These are phyloP conservation scores for Epichloe gansuensis DNA, from an alignment of 2,329 filamentous ascomycete genomes.

Conservation along the genomic window DNA sequence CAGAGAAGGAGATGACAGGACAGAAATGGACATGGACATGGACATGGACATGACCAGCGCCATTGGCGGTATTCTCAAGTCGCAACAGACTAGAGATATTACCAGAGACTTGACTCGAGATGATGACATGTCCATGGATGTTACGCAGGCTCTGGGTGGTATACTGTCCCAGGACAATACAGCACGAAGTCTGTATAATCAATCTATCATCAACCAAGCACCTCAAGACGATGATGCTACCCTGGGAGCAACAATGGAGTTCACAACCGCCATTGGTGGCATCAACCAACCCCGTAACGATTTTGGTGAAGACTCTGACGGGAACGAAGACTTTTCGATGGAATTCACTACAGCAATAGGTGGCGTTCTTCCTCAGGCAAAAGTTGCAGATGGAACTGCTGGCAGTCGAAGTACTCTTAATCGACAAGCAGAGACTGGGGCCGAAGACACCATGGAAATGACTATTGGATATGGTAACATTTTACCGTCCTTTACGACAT, in stretches of 20 bases:
- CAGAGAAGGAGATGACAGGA: slow-evolving; percentile 20
- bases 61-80: slow-evolving; percentile 40
- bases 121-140: slow-evolving; percentile 85
- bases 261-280: slow-evolving; percentile 65
- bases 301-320: slow-evolving; percentile 24
- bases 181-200: neutral
- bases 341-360: slow-evolving; percentile 60
- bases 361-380: slow-evolving; percentile 31
- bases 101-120: slow-evolving; percentile 29
- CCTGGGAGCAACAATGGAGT: slow-evolving; percentile 53
- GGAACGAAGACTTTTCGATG: slow-evolving; percentile 66
- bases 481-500: slow-evolving; percentile 17
- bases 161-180: slow-evolving; percentile 45
- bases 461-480: slow-evolving; percentile 46
- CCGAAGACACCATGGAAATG: slow-evolving; percentile 38
- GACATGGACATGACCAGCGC: slow-evolving; percentile 43
- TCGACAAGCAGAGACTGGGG: slow-evolving; percentile 19
- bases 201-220: neutral
- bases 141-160: slow-evolving; percentile 69
- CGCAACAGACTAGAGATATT: slow-evolving; percentile 29
- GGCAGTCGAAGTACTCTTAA: slow-evolving; percentile 12
- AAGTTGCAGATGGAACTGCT: slow-evolving; percentile 13
- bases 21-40: slow-evolving; percentile 25
- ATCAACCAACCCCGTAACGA: slow-evolving; percentile 36
- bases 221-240: slow-evolving; percentile 22